Base-by-base conservation (phyloP, 441 rosid genomes). In the Aquilaria agallochum region DNA sequence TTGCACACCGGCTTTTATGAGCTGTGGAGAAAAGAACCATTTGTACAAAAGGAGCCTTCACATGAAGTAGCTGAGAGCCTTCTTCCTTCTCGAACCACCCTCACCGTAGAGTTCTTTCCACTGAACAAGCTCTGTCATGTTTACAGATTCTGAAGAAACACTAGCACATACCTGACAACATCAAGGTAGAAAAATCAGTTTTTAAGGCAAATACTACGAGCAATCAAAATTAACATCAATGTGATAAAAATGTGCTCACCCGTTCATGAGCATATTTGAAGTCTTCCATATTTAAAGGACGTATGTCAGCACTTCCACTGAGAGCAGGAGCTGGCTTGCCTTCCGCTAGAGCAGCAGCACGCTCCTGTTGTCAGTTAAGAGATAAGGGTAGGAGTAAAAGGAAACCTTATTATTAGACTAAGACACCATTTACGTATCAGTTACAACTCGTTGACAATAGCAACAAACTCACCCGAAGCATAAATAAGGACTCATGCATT, bases 21-120 rank as follows among this genome's bases (percentile, higher is more conserved):
- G 68, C 31, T 63, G 61, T 48, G 62, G 54, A 64, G 56, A 65
- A 74, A 63, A 61, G 74, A 73, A 57, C 78, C 74, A 49, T 69
- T 70, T 77, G 74, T 75, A 80, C 78, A 81, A 53, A 68, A 34
- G 42, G 58, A 50, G 63, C 73, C 68, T 64, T 85, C 83, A 92
- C 97, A 89, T 92, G 75, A 89, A 92, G 70, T 92, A 92, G 85
- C 96, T 92, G 47, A 92, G 96, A 20, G 96, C 82, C 77, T 72
- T 85, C 84, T 83, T 87, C 74, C 83, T 89, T 78, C 97, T 85
- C 2, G 96, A 92, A 2, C 96, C 97, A 5, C 97, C 96, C 80
- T 89, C 96, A 3, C 97, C 96, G 3, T 92, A 92, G 2, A 89
- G 85, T 78, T 92, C 97, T 52, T 92, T 92, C 97, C 97, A 92